These are phyloP conservation scores for Berkeleyomyces rouxiae DNA, from an alignment of 2,329 filamentous ascomycete species.

Conservation along the genomic window DNA sequence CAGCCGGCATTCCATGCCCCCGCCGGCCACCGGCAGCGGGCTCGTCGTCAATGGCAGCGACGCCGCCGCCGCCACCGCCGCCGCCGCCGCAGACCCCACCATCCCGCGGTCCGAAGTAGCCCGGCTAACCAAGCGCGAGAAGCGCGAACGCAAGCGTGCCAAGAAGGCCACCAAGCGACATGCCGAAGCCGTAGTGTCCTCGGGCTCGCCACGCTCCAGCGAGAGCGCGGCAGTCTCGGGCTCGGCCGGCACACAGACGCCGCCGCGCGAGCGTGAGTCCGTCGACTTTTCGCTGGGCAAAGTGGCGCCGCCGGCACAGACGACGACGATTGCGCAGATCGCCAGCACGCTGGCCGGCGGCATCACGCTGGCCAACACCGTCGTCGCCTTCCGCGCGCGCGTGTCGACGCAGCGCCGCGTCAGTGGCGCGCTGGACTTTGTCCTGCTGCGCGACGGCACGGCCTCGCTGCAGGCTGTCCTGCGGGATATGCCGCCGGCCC, in stretches of 20 bases:
- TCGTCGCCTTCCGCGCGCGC: slow-evolving; percentile 27
- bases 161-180: background rate
- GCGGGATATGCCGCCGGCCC: slow-evolving; percentile 30
- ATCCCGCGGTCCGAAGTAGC: background rate
- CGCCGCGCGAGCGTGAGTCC: background rate
- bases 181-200: background rate
- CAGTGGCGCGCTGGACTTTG: slow-evolving; percentile 67
- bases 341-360: slow-evolving; percentile 22
- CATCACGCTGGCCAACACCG: slow-evolving; percentile 15
- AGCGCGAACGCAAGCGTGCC: background rate
- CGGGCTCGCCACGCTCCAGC: background rate
- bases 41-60: no score
- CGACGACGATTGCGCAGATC: slow-evolving; percentile 25
- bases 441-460: slow-evolving; percentile 72
- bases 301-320: slow-evolving; percentile 20
- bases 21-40: background rate
- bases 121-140: background rate
- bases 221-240: background rate
- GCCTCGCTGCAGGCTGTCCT: slow-evolving; percentile 75
- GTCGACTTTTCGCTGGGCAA: background rate
- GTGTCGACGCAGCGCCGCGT: slow-evolving; percentile 67
- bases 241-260: background rate
- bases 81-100: background rate
- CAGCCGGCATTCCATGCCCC: background rate
- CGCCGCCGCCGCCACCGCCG: background rate